phyloP scores from a whole-genome alignment of 305 asterid genomes.

The Fraxinus sp. region DNA sequence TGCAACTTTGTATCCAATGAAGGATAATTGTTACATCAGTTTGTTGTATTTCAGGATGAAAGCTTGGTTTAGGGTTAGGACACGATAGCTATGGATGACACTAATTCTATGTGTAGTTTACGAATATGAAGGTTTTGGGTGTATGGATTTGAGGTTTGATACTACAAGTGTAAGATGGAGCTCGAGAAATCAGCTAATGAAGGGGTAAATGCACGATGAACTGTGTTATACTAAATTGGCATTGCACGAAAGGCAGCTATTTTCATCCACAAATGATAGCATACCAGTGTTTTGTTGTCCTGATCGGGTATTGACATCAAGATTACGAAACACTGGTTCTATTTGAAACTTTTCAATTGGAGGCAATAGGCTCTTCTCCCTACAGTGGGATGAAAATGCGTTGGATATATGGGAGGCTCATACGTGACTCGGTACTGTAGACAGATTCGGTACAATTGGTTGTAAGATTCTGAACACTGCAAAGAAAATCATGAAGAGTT shows the following conservation, averaged over 20 bases:
- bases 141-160: background rate
- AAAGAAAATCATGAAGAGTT: conserved; percentile 17
- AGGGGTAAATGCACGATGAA: background rate
- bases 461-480: conserved; percentile 12
- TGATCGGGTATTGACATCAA: background rate
- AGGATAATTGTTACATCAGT: background rate
- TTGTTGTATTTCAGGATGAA: background rate
- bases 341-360: background rate
- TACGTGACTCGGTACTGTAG: background rate
- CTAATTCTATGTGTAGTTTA: background rate
- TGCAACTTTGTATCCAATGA: background rate
- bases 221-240: background rate
- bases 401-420: background rate
- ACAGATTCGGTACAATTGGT: background rate
- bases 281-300: background rate
- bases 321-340: background rate
- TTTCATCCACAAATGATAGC: background rate
- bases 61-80: background rate
- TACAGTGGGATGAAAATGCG: too few species aligned
- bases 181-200: background rate
- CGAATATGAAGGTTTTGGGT: background rate
- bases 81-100: background rate
- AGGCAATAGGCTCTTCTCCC: background rate
- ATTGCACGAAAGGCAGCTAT: background rate
- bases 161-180: background rate